phyloP scores from a whole-genome alignment of 306 rosid species.

The Fragaria iinumae region DNA sequence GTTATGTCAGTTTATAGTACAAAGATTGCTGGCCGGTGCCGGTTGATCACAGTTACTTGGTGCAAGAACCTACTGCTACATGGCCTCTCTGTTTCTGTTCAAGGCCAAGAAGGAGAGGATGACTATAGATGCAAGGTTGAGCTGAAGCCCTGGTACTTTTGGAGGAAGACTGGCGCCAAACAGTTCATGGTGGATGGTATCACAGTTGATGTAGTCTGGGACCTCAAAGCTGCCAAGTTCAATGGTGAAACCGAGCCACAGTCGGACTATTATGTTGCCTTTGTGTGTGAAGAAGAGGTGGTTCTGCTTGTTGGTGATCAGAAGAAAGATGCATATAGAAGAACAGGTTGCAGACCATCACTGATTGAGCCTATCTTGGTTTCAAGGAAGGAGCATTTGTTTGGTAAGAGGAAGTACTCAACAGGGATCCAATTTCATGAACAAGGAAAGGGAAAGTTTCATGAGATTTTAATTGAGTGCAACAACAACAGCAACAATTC shows the following conservation, averaged over 20 bases:
- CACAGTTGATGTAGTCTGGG: constrained; percentile 70
- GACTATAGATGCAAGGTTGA: constrained; percentile 67
- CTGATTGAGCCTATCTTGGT: constrained; percentile 66
- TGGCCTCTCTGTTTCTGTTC: constrained; percentile 74
- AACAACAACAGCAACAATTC: constrained; percentile 39
- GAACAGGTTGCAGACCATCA: constrained; percentile 64
- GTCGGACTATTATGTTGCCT: constrained; percentile 70
- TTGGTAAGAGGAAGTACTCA: constrained; percentile 64
- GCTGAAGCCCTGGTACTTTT: constrained; percentile 93
- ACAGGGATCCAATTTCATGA: constrained; percentile 63
- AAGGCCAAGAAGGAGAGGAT: constrained; percentile 49
- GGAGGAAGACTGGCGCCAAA: constrained; percentile 89
- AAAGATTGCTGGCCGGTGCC: constrained; percentile 69
- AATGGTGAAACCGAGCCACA: constrained; percentile 71
- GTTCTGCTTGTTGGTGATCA: constrained; percentile 72
- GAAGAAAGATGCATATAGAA: constrained; percentile 69
- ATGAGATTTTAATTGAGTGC: constrained; percentile 71
- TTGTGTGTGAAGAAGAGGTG: constrained; percentile 70
- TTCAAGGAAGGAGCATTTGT: constrained; percentile 70
- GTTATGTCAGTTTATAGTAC: constrained; percentile 66
- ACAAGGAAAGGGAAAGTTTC: constrained; percentile 52
- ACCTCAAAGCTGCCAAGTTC: constrained; percentile 75
- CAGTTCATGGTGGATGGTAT: constrained; percentile 59
- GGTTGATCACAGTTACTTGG: constrained; percentile 79
- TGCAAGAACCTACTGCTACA: constrained; percentile 77